Base-by-base conservation (phyloP, 192 early-diverging fungal species). In the Dissophora globulifera region DNA sequence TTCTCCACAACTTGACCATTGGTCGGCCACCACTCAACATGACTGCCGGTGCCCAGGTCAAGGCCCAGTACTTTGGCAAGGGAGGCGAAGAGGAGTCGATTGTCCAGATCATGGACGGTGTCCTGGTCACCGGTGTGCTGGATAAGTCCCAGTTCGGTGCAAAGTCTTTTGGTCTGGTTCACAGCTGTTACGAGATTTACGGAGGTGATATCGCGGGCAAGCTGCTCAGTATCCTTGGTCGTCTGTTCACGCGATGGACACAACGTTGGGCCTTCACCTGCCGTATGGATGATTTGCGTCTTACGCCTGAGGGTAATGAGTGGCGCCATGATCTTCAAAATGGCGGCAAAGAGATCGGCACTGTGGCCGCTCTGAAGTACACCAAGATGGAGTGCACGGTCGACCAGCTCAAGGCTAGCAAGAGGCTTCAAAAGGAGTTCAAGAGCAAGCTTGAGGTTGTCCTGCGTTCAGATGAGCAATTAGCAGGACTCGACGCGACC, bases 81-180 rank as follows among this genome's bases (percentile, higher is more conserved):
- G 83, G 83, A 55, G 93, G 85, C 17, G 79, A 81, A 16, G 93
- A 94, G 43, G 98, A 99, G 76, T 91, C 91, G 35, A 82, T 85
- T 54, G 96, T 99, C 2, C 79, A 93, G 32, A 75, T 99, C 46
- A 86, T 94, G 60, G 90, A 96, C 46, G 95, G 96, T 55, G 88
- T 97, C 61, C 86, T 98, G 47, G 63, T 97, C 30, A 92, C 91
- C 4, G 98, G 98, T 61, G 90, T 99, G 12, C 84, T 99, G 23
- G 97, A 98, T 86, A 98, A 98, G 83, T 90, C 93, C 22, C 97
- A 98, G 79, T 96, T 98, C 67, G 98, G 98, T 78, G 94, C 95
- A 3, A 87, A 92, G 62, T 82, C 92, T 1, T 90, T 91, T 78
- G 98, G 98, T 78, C 79, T 99, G 33, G 92, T 99, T 22, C 98